Conservation (phyloP, 2,329 filamentous ascomycete species). For the Fusarium concolor region DNA sequence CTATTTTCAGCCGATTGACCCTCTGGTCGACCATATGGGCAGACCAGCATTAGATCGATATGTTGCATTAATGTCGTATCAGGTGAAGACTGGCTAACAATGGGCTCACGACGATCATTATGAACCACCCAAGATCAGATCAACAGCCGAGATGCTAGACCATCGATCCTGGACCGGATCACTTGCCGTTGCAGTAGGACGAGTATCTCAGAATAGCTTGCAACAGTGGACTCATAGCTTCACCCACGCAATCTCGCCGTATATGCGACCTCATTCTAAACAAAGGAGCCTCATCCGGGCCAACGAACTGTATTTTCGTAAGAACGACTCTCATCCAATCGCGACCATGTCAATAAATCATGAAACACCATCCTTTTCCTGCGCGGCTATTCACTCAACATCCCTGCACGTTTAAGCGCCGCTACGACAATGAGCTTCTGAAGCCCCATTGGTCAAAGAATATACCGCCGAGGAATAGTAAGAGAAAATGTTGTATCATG, state of each 20-base stretch:
- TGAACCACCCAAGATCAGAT: conserved; percentile 11
- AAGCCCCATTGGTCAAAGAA: conserved; percentile 21
- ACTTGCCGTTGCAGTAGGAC: conserved; percentile 23
- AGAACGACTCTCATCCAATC: conserved; percentile 38
- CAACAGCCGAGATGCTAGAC: conserved; percentile 3
- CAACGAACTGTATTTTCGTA: conserved; percentile 24
- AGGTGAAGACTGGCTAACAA: conserved; percentile 26
- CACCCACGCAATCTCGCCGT: conserved; percentile 46
- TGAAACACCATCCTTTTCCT: conserved; percentile 30
- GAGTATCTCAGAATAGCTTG: conserved; percentile 21
- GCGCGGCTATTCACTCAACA: conserved; percentile 31
- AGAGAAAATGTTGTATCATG: conserved; percentile 21
- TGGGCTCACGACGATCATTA: conserved; percentile 14
- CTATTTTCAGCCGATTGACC: conserved; percentile 29
- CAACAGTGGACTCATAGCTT: conserved; percentile 23
- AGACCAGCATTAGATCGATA: conserved; percentile 30
- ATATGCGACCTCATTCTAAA: conserved; percentile 44
- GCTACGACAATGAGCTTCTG: conserved; percentile 16
- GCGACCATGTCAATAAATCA: conserved; percentile 15
- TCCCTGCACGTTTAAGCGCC: conserved; percentile 39
- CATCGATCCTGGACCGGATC: conserved; percentile 11
- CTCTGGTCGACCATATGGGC: conserved; percentile 7
- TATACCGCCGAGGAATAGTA: conserved; percentile 7
- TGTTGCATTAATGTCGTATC: conserved; percentile 24
- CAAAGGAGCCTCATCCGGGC: conserved; percentile 35